These are phyloP conservation scores for Laguncularia racemosa DNA, from an alignment of 345 rosid species.

Conservation along the genomic window DNA sequence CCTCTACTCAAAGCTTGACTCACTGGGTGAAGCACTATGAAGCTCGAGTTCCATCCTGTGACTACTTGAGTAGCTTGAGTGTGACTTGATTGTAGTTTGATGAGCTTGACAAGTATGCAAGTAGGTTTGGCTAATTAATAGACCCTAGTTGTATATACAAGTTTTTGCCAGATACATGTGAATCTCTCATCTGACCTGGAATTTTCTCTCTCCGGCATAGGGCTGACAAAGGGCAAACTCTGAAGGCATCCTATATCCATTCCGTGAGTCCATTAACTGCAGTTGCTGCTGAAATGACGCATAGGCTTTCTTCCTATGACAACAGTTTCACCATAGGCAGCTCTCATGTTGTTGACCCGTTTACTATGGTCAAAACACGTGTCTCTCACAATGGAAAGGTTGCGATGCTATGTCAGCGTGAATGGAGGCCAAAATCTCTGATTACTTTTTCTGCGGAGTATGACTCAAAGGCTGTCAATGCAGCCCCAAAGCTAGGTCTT, in stretches of 20 bases:
- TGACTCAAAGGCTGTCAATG: conserved; percentile 44
- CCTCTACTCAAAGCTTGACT: too few relatives aligned
- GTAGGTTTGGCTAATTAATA: neutral
- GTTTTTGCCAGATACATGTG: neutral
- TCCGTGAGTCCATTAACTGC: conserved; percentile 42
- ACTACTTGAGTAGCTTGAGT: too few relatives aligned
- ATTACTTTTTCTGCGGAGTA: conserved; percentile 63
- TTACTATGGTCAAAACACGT: conserved; percentile 51
- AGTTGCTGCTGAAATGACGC: conserved; percentile 74
- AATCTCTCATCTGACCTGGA: neutral
- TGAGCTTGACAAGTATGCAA: too few relatives aligned
- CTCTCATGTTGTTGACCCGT: conserved; percentile 43
- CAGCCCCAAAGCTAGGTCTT: conserved; percentile 64
- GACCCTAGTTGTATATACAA: neutral
- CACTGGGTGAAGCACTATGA: too few relatives aligned
- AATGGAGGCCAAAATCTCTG: conserved; percentile 77
- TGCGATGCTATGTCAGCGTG: conserved; percentile 55
- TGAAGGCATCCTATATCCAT: conserved; percentile 67
- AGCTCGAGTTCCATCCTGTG: too few relatives aligned
- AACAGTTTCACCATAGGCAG: conserved; percentile 62
- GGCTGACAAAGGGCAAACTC: conserved; percentile 65
- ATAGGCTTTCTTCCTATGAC: conserved; percentile 44
- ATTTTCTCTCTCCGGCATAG: conserved; percentile 18
- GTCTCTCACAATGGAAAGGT: conserved; percentile 52
- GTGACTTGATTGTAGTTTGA: too few relatives aligned